These are phyloP conservation scores for Colletotrichum sp. DNA, from an alignment of 2,329 filamentous ascomycete genomes.

Conservation along the genomic window DNA sequence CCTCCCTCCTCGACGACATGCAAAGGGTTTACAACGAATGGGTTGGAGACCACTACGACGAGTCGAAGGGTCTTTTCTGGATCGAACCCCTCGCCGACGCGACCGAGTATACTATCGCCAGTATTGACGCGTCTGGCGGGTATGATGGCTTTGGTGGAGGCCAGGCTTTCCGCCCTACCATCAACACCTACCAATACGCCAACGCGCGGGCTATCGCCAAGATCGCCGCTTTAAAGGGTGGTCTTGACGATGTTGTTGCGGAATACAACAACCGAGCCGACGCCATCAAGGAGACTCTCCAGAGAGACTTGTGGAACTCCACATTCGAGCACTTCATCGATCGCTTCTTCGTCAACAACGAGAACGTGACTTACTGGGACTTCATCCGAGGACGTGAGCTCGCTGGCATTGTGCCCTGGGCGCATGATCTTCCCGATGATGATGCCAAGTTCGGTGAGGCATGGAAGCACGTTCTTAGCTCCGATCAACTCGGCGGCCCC, in stretches of 20 bases:
- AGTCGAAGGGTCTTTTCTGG: conserved; percentile 42
- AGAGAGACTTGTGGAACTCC: conserved; percentile 40
- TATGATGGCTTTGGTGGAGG: conserved; percentile 39
- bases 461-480: neutral
- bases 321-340: conserved; percentile 44
- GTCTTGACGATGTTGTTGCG: conserved; percentile 27
- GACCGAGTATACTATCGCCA: conserved; percentile 42
- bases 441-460: conserved; percentile 38
- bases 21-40: conserved; percentile 41
- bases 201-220: conserved; percentile 43
- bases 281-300: conserved; percentile 37
- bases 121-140: conserved; percentile 22
- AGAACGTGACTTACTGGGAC: conserved; percentile 33
- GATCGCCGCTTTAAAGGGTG: conserved; percentile 38
- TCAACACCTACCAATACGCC: conserved; percentile 49
- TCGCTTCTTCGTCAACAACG: conserved; percentile 39
- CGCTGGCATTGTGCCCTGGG: conserved; percentile 46
- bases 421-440: conserved; percentile 43
- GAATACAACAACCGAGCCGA: conserved; percentile 38
- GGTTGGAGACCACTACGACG: conserved; percentile 38
- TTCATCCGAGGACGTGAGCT: conserved; percentile 34
- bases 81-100: conserved; percentile 47
- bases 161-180: conserved; percentile 45
- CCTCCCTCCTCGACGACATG: conserved; percentile 44
- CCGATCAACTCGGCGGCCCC: conserved; percentile 24